These are phyloP conservation scores for Rhodotorula sp. DNA, from an alignment of 1,284 basidiomycete genomes.

Conservation along the genomic window DNA sequence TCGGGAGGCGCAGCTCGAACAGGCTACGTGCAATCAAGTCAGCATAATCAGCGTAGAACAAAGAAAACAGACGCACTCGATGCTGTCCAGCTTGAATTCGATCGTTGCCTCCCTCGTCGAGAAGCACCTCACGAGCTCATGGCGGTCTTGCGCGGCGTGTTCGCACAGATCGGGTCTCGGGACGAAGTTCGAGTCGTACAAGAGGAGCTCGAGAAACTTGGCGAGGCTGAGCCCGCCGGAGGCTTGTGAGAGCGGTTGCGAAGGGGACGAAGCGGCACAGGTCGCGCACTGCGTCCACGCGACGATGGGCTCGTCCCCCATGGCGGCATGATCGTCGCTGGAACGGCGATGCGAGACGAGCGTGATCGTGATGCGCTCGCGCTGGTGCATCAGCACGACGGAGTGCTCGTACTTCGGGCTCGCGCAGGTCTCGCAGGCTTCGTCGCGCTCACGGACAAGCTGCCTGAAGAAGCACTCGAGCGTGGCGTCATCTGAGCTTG, in stretches of 20 bases:
- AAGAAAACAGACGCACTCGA: conserved; percentile 16
- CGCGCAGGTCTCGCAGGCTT: conserved; percentile 16
- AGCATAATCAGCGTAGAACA: neutral
- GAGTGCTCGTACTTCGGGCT: conserved; percentile 9
- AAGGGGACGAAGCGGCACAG: conserved; percentile 9
- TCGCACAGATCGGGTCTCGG: conserved; percentile 25
- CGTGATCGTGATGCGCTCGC: conserved; percentile 20
- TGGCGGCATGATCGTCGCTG: neutral
- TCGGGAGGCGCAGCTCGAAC: conserved; percentile 35
- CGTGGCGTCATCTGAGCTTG: conserved; percentile 5
- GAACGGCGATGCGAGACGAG: neutral
- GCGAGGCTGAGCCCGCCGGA: conserved; percentile 13
- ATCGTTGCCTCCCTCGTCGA: neutral
- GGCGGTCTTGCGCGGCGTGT: conserved; percentile 16
- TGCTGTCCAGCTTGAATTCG: neutral
- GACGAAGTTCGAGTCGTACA: conserved; percentile 28
- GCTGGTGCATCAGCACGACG: conserved; percentile 20
- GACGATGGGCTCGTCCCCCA: neutral
- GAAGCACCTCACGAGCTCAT: conserved; percentile 22
- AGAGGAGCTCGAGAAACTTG: conserved; percentile 30
- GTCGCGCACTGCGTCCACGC: conserved; percentile 18
- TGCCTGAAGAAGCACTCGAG: conserved; percentile 24
- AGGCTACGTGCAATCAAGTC: conserved; percentile 2
- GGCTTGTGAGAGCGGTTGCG: neutral
- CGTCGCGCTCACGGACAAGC: conserved; percentile 10